Base-by-base conservation (phyloP, 2,329 filamentous ascomycete genomes). In the Cladosporium sp. region DNA sequence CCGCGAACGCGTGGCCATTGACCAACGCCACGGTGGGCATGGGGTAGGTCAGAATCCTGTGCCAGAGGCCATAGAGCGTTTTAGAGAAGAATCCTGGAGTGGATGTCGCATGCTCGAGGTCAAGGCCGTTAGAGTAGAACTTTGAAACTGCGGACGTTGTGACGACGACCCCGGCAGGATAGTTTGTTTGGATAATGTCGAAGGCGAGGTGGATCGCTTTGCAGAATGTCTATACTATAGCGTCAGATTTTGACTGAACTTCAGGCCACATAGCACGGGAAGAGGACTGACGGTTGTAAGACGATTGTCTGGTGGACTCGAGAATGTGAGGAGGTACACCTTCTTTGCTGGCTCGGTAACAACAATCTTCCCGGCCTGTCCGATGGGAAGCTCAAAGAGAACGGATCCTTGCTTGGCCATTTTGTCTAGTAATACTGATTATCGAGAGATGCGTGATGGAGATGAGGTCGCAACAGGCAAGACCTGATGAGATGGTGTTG, bases 61-160 rank as follows among this genome's bases (percentile, higher is more conserved):
- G 73, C 74, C 84, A 90, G 1, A 91, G 67, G 11, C 74, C 73
- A 70, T 83, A 90, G 9, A 90, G 70, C 46, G 75, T 74, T 10
- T 75, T 67, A 1, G 80, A 71, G 62, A 82, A 81, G 73, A 86
- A 92, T 3, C 55, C 58, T 1, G 81, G 76, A 0, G 80, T 81
- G 31, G 71, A 68, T 33, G 76, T 63, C n/a, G 83, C 85, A 65
- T 87, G 80, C 37, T 82, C 76, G 11, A 91, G 78, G 67, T 93
- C 86, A n/a, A 93, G 77, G 0, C 88, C 88, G 70, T 92, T 92
- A 68, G 80, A 85, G 73, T 86, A 93, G 75, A 92, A 92, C 66
- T 93, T 93, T 48, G 74, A 67, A 54, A 91, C 86, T 44, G 77
- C 80, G 40, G 83, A 87, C 0, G 87, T 92, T 4, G 87, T 92